Evolutionary conservation across 2,329 filamentous ascomycete genomes (phyloP), one percentile per base, ranked within the genome.

Genomic region (Epichloe aotearoae): DNA sequence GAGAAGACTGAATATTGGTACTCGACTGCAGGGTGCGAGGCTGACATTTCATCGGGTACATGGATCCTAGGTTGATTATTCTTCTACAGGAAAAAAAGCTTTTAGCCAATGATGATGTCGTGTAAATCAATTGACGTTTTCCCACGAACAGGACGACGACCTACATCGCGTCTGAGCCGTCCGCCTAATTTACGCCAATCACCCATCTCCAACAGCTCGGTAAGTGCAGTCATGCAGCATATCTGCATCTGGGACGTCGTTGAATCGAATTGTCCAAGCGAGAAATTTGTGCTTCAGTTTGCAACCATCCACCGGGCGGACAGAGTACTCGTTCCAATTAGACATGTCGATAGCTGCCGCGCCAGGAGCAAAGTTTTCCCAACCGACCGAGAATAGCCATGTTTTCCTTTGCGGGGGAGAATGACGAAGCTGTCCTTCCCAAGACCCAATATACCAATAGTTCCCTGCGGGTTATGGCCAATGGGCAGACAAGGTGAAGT

Each of bases 111-210:
- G 26, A 30, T 30, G 26, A 30, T 30, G 8, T 30, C 26, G 8
- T 10, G 26, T 30, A 4, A 30, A 10, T 30, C 8, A 4, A 30
- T 30, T 30, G 26, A 30, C 10, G 8, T 10, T 30, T 30, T 30
- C 26, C 26, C 26, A 30, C 26, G 26, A 30, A 30, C 26, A 30
- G 26, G 26, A 30, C 26, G 7, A 30, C 26, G 14, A 30, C 52
- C 41, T 58, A 69, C 69, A 51, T 66, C 69, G 20, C 61, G 36
- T 14, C 71, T 60, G 12, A 74, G 52, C n/a, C 72, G 64, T 12
- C 69, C 72, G 0, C 69, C 70, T 1, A 75, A 51, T 52, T 70
- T 70, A 34, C 61, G 62, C 72, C 71, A 74, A 23, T 67, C 66
- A 1, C 65, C 66, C n/a, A 61, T 64, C 14, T 66, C 59, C 14